Evolutionary conservation across 805 yeast species (phyloP).

Genomic region (Grigorovia yakushimaensis): DNA sequence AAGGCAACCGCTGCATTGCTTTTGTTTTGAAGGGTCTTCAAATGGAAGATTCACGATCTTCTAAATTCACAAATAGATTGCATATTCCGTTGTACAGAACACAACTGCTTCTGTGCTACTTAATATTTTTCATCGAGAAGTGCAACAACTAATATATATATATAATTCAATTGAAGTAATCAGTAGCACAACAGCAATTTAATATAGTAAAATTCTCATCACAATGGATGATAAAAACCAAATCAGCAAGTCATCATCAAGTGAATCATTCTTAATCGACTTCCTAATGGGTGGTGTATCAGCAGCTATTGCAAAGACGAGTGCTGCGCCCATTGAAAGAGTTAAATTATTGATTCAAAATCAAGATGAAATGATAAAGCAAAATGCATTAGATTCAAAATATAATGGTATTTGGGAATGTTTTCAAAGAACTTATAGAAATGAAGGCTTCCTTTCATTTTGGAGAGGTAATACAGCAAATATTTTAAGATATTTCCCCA

Average conservation of each 20-base stretch:
- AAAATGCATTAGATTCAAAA: slow-evolving; percentile 81
- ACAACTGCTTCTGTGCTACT: background rate
- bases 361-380: slow-evolving; percentile 97
- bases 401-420: slow-evolving; percentile 90
- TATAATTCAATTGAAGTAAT: no score
- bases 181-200: no score
- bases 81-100: background rate
- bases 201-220: no score
- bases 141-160: no score
- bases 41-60: background rate
- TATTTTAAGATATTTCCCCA: slow-evolving; percentile 98
- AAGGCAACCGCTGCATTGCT: background rate
- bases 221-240: background rate
- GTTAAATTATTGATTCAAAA: slow-evolving; percentile 93
- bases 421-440: slow-evolving; percentile 88
- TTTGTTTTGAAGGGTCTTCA: background rate
- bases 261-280: slow-evolving; percentile 31
- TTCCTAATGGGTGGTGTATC: slow-evolving; percentile 93
- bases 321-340: slow-evolving; percentile 96
- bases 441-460: slow-evolving; percentile 87
- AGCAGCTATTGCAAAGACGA: slow-evolving; percentile 97
- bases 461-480: slow-evolving; percentile 99
- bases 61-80: background rate
- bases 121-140: no score
- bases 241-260: no score